Evolutionary conservation across 2,329 filamentous ascomycete species (phyloP), one percentile per base, ranked within the genome.

Genomic region (Fusarium beomiforme): DNA sequence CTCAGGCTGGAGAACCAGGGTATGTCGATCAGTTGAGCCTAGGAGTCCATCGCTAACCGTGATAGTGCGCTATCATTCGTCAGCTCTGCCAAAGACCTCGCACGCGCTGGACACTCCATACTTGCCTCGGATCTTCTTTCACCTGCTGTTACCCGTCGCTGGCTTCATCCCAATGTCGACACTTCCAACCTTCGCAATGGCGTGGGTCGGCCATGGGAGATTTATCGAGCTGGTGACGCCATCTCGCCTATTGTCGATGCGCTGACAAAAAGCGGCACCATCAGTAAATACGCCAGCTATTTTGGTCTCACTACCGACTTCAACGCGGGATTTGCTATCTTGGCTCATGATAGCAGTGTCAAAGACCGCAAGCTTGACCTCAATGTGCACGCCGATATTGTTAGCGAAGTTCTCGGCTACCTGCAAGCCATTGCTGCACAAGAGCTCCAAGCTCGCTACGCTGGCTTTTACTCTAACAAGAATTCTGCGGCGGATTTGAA

Each of bases 101-200:
- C 71, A 2, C 69, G 71, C 4, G 66, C 64, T 0, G 73, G 73
- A 0, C 63, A 74, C 29, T 74, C 71, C 5, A 75, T 75, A 14
- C 54, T 59, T 4, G 64, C 64, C 5, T 78, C 78, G 0, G 53
- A 44, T 0, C 70, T 80, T 0, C 46, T 79, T 12, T 41, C 70
- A 0, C 46, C 71, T 2, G 62, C 69, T 1, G 29, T 71, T 4
- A 80, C 75, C 1, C 78, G 79, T 24, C 77, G 78, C 36, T 80
- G 79, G 79, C 73, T 80, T 1, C 77, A 73, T 14, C 69, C 77
- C 5, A 59, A 71, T 17, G 62, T 55, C 26, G 77, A 78, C 26
- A 79, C 78, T 7, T 80, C 78, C 2, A 80, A 80, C 59, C 61
- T 80, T 3, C 78, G 79, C 26, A 80, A 80, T 41, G 77, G 76